Percentiles rank a stretch among this genome's conserved stretches.
phyloP scores from a whole-genome alignment of 139 green algal species.

The Auxenochlorella protothecoides region DNA sequence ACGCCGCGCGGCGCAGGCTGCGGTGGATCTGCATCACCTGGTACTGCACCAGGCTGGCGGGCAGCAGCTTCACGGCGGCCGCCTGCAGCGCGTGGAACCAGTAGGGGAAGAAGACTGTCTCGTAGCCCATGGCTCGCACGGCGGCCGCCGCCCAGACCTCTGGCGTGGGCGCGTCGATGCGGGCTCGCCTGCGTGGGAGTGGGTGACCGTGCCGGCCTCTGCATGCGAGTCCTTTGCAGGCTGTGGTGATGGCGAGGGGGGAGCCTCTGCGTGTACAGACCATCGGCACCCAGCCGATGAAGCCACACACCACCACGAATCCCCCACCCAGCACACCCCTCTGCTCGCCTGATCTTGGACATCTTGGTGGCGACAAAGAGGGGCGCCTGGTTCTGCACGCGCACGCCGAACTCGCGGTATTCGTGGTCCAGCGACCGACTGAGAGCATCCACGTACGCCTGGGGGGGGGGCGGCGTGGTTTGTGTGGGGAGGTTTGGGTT shows the following conservation, averaged over 20 bases:
- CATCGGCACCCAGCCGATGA: too few species aligned
- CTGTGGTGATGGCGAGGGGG: too few species aligned
- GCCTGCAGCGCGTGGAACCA: conserved; percentile 47
- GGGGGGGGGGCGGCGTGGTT: too few species aligned
- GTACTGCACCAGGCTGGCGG: conserved; percentile 22
- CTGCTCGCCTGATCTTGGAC: conserved; percentile 58
- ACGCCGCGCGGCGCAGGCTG: conserved; percentile 16
- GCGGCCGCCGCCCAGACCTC: conserved; percentile 29
- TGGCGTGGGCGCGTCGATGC: conserved; percentile 39
- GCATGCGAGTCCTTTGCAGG: too few species aligned
- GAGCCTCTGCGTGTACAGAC: too few species aligned
- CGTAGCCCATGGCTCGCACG: conserved; percentile 44
- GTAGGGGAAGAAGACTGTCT: conserved; percentile 44
- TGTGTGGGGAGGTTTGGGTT: too few species aligned
- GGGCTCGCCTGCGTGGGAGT: conserved; percentile 13
- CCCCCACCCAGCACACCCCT: too few species aligned
- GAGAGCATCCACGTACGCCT: conserved; percentile 46
- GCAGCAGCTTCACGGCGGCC: conserved; percentile 17
- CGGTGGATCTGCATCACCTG: conserved; percentile 41
- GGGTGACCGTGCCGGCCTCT: too few species aligned
- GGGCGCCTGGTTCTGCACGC: conserved; percentile 66
- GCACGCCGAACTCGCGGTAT: conserved; percentile 36
- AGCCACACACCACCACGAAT: too few species aligned
- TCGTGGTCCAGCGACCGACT: conserved; percentile 44
- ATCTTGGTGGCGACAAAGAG: conserved; percentile 77